A percentile compares a stretch with the other conserved stretches of the same genome.
These are phyloP conservation scores for Boletus sensibilis DNA, from an alignment of 768 basidiomycete genomes.

Conservation along the genomic window DNA sequence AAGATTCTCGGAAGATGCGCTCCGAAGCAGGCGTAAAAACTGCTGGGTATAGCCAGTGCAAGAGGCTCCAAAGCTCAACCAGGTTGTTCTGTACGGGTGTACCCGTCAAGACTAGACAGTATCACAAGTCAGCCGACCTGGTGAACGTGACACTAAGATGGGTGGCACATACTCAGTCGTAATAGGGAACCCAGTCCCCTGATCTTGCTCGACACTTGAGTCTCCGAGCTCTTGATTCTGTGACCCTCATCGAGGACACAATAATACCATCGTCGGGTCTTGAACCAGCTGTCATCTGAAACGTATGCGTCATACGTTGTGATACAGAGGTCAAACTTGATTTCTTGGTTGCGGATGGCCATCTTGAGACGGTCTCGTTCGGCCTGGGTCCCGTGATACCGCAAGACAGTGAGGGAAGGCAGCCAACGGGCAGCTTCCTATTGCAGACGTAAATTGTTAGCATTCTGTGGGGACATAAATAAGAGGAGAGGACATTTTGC, in stretches of 20 bases:
- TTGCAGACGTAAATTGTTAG: conserved; percentile 1
- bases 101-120: conserved; percentile 57
- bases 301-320: conserved; percentile 70
- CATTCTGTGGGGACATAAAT: not conserved
- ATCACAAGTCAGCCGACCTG: not conserved
- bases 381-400: conserved; percentile 57
- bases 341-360: conserved; percentile 36
- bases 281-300: conserved; percentile 60
- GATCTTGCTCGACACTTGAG: conserved; percentile 50
- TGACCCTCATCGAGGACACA: conserved; percentile 69
- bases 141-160: not conserved
- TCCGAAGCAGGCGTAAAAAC: conserved; percentile 52
- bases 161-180: conserved; percentile 45
- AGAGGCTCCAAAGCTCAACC: conserved; percentile 53
- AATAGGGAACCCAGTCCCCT: conserved; percentile 56
- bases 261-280: conserved; percentile 54
- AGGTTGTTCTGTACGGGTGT: conserved; percentile 73
- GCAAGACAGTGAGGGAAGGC: conserved; percentile 50
- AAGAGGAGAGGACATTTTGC: conserved; percentile 42
- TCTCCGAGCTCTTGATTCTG: conserved; percentile 68
- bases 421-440: conserved; percentile 57
- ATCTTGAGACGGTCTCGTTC: conserved; percentile 59
- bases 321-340: conserved; percentile 49
- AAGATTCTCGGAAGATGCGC: conserved; percentile 49
- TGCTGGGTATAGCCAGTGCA: conserved; percentile 55